Conservation (phyloP, 2,329 filamentous ascomycete species). For the Microascus cirrosus region DNA sequence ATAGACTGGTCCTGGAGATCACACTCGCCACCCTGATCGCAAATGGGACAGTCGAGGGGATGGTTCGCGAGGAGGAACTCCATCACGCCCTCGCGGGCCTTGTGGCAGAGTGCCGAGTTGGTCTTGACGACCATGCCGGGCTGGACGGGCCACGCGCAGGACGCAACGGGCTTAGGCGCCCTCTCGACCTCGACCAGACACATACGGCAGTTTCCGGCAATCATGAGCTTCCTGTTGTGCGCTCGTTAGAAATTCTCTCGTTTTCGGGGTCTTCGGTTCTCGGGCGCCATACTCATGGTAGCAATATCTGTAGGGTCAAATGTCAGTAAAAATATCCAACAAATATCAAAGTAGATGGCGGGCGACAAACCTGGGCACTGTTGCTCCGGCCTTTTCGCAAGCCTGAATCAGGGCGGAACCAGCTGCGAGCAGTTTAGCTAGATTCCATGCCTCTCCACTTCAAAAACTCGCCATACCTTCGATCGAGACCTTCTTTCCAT, state of each 20-base stretch:
- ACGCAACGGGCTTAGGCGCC: slow-evolving; percentile 93
- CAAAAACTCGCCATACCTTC: slow-evolving; percentile 55
- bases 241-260: slow-evolving; percentile 25
- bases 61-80: slow-evolving; percentile 96
- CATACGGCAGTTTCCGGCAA: slow-evolving; percentile 99
- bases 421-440: slow-evolving; percentile 42
- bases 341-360: background rate
- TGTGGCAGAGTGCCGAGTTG: slow-evolving; percentile 90
- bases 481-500: slow-evolving; percentile 97
- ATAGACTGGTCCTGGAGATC: slow-evolving; percentile 99
- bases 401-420: slow-evolving; percentile 96
- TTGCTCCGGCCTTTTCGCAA: slow-evolving; percentile 92
- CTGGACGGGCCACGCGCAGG: slow-evolving; percentile 97
- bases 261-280: background rate
- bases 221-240: slow-evolving; percentile 77
- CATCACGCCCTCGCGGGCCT: slow-evolving; percentile 98
- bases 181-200: slow-evolving; percentile 96
- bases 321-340: slow-evolving; percentile 4
- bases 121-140: slow-evolving; percentile 99
- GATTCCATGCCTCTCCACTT: background rate
- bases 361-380: slow-evolving; percentile 62
- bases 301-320: slow-evolving; percentile 60
- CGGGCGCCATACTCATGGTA: slow-evolving; percentile 69
- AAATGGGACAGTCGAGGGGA: slow-evolving; percentile 91
- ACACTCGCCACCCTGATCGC: slow-evolving; percentile 97